phyloP scores from a whole-genome alignment of 176 grass and related monocot genomes.

The Lolium perenne region DNA sequence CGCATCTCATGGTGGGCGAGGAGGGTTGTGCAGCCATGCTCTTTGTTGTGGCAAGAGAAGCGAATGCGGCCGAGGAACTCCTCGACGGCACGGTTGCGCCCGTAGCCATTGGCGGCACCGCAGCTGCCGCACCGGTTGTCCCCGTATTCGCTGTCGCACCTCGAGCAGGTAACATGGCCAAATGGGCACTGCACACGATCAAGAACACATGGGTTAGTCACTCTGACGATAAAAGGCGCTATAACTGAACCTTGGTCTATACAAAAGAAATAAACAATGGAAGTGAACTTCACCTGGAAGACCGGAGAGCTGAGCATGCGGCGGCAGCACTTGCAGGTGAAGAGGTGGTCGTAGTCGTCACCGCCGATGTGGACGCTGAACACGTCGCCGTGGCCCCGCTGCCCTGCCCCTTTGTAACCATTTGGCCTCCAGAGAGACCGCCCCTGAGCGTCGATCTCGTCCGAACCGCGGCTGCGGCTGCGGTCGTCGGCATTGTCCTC shows the following conservation, averaged over 20 bases:
- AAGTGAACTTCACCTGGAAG: not conserved
- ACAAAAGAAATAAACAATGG: too few relatives aligned
- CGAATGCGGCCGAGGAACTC: not conserved
- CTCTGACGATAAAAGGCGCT: not conserved
- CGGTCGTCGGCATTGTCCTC: not conserved
- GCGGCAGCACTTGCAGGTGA: slow-evolving; percentile 18
- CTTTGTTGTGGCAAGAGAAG: slow-evolving; percentile 11
- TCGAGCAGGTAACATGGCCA: slow-evolving; percentile 4
- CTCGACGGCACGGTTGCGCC: not conserved
- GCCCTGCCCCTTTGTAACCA: not conserved
- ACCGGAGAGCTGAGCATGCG: slow-evolving; percentile 10
- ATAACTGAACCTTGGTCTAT: too few relatives aligned
- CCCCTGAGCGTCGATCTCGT: not conserved
- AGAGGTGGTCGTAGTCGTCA: not conserved
- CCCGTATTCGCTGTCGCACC: not conserved
- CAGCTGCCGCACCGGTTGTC: slow-evolving; percentile 13
- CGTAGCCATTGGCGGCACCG: not conserved
- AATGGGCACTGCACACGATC: not conserved
- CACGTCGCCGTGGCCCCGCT: not conserved
- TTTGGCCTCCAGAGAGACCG: not conserved
- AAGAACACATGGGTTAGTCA: not conserved
- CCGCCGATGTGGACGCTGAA: not conserved
- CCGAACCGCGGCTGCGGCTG: slow-evolving; percentile 21
- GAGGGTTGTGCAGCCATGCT: not conserved
- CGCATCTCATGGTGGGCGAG: not conserved